These are phyloP conservation scores for Phialophora tarda DNA, from an alignment of 2,329 filamentous ascomycete genomes.

Conservation along the genomic window DNA sequence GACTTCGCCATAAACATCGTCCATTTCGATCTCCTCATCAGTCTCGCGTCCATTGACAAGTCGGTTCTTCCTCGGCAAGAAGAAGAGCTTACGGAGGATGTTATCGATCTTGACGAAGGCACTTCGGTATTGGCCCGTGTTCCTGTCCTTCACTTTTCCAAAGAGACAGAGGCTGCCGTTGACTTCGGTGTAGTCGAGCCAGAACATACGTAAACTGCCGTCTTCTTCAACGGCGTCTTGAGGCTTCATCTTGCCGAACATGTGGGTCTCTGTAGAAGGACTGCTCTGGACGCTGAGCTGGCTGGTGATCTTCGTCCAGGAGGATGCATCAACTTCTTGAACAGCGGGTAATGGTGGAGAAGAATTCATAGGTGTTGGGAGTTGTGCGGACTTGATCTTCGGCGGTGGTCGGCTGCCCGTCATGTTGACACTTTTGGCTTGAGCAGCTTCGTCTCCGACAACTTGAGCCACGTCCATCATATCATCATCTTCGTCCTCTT, in stretches of 20 bases:
- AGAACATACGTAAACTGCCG: slow-evolving; percentile 91
- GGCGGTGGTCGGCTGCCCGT: slow-evolving; percentile 77
- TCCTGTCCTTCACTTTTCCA: slow-evolving; percentile 92
- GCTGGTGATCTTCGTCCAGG: slow-evolving; percentile 86
- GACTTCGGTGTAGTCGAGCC: slow-evolving; percentile 93
- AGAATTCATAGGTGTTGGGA: slow-evolving; percentile 75
- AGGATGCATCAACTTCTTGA: slow-evolving; percentile 73
- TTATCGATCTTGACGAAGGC: slow-evolving; percentile 97
- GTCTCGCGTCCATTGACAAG: slow-evolving; percentile 68
- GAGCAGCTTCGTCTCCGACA: slow-evolving; percentile 68
- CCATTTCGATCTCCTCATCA: slow-evolving; percentile 79
- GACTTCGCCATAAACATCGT: slow-evolving; percentile 87
- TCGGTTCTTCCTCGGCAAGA: slow-evolving; percentile 76
- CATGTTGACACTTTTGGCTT: slow-evolving; percentile 74
- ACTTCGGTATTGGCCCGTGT: slow-evolving; percentile 77
- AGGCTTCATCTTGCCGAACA: slow-evolving; percentile 79
- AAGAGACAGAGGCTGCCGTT: slow-evolving; percentile 92
- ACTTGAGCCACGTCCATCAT: slow-evolving; percentile 86
- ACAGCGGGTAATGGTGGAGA: slow-evolving; percentile 67
- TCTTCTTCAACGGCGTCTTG: slow-evolving; percentile 91
- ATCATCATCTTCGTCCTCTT: slow-evolving; percentile 75
- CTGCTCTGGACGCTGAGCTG: slow-evolving; percentile 80
- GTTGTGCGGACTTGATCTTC: slow-evolving; percentile 71
- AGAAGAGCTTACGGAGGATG: slow-evolving; percentile 88
- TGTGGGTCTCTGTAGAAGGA: slow-evolving; percentile 66